phyloP scores from a whole-genome alignment of 495 filamentous ascomycete genomes.

The Neurospora africana region DNA sequence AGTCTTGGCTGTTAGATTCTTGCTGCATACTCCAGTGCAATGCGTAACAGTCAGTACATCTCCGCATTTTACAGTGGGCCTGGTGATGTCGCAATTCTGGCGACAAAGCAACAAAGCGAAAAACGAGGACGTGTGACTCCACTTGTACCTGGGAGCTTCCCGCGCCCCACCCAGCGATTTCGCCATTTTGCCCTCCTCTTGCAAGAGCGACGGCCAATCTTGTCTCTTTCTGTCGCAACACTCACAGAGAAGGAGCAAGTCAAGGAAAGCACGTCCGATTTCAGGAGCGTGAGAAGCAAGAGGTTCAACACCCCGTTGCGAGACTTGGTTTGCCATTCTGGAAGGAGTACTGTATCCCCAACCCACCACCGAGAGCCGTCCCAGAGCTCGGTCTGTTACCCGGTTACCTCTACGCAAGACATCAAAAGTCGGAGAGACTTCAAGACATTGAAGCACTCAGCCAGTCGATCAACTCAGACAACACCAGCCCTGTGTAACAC shows the following conservation, averaged over 20 bases:
- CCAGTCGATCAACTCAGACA: neutral
- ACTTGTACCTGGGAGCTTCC: neutral
- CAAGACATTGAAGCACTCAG: neutral
- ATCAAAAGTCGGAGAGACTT: neutral
- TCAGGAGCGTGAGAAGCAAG: neutral
- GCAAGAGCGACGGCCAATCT: slow-evolving; percentile 7
- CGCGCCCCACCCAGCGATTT: slow-evolving; percentile 18
- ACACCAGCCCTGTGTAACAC: neutral
- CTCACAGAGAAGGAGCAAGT: slow-evolving; percentile 4
- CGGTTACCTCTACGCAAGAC: neutral
- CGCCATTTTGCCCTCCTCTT: slow-evolving; percentile 22
- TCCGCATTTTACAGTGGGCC: neutral
- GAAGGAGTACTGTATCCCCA: neutral
- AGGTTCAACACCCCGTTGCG: neutral
- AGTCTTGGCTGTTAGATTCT: neutral
- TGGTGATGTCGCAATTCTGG: slow-evolving; percentile 26
- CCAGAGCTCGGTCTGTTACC: neutral
- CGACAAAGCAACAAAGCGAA: slow-evolving; percentile 21
- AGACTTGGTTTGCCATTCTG: neutral
- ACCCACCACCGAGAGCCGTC: neutral
- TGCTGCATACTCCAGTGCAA: too few relatives aligned
- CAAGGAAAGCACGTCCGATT: neutral
- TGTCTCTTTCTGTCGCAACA: neutral
- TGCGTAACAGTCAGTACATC: neutral
- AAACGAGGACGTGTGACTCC: neutral